Evolutionary conservation across 768 basidiomycete genomes (phyloP), one percentile per base, ranked within the genome.

Genomic region (Suillus paluster): DNA sequence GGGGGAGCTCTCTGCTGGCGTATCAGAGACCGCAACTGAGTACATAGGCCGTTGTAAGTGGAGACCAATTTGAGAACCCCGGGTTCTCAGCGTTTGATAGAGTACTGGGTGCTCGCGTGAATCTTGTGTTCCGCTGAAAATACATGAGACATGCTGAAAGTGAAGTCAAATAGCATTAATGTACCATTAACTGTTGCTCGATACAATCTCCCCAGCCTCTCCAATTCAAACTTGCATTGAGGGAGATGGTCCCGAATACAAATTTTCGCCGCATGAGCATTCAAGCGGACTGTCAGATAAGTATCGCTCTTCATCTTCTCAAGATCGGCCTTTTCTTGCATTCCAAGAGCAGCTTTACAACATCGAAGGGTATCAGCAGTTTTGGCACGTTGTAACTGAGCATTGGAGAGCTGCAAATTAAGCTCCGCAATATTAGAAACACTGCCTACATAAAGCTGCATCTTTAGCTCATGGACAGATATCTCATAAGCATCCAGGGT

Each of bases 1-100:
- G 33, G 33, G 7, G 75, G 75, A 7, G 74, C 73, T 41, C 64
- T 52, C 21, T 49, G 8, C 0, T 42, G 6, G 1, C 36, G 33
- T 33, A 74, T 73, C 1, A 72, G 45, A 0, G 50, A 48, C 10
- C 11, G 45, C 34, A 78, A 49, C 6, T 64, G 49, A 7, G 54
- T 54, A 44, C 70, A 71, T 12, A 74, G 59, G 9, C 63, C 63
- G 53, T 78, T 78, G 63, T 74, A 77, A 12, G 68, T 63, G 0
- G 33, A 55, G 0, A 65, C 71, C 4, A 73, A 30, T 11, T 62
- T 57, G 17, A 58, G 46, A 38, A 77, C 71, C 0, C 57, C 64
- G 17, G 73, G 72, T 30, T 77, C 72, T 19, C 68, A 68, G 1
- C 63, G 42, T 27, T 68, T 67, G 2, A 75, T 62, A 3, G 68